phyloP scores from a whole-genome alignment of 257 asterid genomes.

The Solanum pennellii region DNA sequence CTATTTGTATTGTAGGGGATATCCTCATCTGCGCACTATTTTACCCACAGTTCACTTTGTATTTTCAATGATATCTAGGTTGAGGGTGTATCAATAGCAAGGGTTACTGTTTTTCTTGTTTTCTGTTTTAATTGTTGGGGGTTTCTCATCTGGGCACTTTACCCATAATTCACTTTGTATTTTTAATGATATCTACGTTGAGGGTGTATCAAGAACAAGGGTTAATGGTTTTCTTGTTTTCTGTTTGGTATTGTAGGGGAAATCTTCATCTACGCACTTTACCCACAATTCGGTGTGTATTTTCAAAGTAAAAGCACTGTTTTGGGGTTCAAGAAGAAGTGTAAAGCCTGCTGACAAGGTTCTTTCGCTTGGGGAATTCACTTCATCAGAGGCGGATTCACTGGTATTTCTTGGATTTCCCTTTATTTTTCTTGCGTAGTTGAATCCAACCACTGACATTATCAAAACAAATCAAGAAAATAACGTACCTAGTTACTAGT shows the following conservation, averaged over 20 bases:
- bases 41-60: conserved; percentile 5
- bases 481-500: not conserved
- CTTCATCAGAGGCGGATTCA: conserved; percentile 29
- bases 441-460: not conserved
- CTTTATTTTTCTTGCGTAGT: not conserved
- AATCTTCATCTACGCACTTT: conserved; percentile 11
- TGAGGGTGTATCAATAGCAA: not conserved
- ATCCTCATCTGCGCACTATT: conserved; percentile 5
- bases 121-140: conserved; percentile 5
- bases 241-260: conserved; percentile 29
- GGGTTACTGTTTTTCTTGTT: not conserved
- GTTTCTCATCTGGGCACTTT: not conserved
- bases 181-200: conserved; percentile 3
- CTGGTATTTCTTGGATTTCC: conserved; percentile 33
- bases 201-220: not conserved
- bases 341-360: conserved; percentile 41
- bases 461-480: not conserved
- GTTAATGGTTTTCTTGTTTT: not conserved
- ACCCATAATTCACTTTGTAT: conserved; percentile 8
- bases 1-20: conserved; percentile 30
- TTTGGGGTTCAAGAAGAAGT: conserved; percentile 75
- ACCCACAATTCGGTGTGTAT: conserved; percentile 10
- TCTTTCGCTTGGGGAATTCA: conserved; percentile 57
- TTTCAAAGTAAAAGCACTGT: conserved; percentile 44
- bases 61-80: conserved; percentile 6